These are phyloP conservation scores for Kluyveromyces siamensis DNA, from an alignment of 805 yeast genomes.

Conservation along the genomic window DNA sequence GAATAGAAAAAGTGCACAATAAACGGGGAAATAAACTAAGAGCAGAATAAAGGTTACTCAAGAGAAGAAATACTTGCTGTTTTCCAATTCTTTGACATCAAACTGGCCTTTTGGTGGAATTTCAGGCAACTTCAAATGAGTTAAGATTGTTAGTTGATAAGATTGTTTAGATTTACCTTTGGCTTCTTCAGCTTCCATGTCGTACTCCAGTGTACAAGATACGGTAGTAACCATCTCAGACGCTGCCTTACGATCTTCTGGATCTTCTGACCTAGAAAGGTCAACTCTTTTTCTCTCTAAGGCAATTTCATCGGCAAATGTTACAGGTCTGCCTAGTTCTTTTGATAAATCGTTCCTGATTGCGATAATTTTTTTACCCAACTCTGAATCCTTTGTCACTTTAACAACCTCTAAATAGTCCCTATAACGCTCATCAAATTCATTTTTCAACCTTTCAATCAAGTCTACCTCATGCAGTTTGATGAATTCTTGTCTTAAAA, in stretches of 20 bases:
- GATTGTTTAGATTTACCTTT: conserved; percentile 21
- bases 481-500: conserved; percentile 72
- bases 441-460: conserved; percentile 59
- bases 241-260: conserved; percentile 41
- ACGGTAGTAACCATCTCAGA: conserved; percentile 59
- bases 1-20: no score
- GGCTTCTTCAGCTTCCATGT: conserved; percentile 31
- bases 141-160: conserved; percentile 37
- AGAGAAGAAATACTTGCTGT: conserved; percentile 73
- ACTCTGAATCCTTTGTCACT: conserved; percentile 43
- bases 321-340: conserved; percentile 44
- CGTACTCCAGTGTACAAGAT: conserved; percentile 23
- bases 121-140: conserved; percentile 61
- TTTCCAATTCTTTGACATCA: conserved; percentile 62
- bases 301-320: conserved; percentile 63
- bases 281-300: conserved; percentile 58
- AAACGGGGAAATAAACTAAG: no score
- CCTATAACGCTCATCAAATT: conserved; percentile 72
- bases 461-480: conserved; percentile 66
- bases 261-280: conserved; percentile 44
- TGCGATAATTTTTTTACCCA: conserved; percentile 41
- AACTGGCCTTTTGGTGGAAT: conserved; percentile 78
- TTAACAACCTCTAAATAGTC: conserved; percentile 55
- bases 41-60: conserved; percentile 2
- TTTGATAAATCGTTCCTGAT: conserved; percentile 41